Percentiles rank a stretch among this genome's conserved stretches.
Evolutionary conservation across 106 monocot genomes (phyloP).

Genomic region (Dendrobium catenatum): DNA sequence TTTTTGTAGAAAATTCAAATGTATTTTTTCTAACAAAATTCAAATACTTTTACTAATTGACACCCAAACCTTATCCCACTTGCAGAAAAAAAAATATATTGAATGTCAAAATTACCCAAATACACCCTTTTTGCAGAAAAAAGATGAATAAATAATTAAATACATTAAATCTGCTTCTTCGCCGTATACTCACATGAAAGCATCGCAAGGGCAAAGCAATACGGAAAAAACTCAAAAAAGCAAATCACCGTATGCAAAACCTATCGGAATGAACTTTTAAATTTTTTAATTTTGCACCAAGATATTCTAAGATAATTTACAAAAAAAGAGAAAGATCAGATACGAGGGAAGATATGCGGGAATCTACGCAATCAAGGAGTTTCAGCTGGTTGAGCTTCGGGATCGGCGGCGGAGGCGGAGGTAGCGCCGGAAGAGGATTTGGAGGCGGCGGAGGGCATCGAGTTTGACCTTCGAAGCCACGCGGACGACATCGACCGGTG

Average conservation of each 20-base stretch:
- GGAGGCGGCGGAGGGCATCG: conserved; percentile 9
- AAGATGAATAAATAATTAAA: not conserved
- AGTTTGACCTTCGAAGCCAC: conserved; percentile 25
- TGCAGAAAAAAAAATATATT: not conserved
- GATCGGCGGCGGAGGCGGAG: not conserved
- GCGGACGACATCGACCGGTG: conserved; percentile 28
- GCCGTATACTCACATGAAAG: not conserved
- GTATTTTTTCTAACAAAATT: no score
- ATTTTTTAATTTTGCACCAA: no score
- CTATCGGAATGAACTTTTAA: no score
- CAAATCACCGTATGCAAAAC: no score
- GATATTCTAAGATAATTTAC: no score
- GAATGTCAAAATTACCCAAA: no score
- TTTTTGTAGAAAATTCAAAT: no score
- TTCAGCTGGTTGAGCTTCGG: not conserved
- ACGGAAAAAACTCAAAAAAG: not conserved
- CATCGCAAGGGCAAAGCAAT: not conserved
- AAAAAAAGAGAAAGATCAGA: no score
- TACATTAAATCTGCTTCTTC: not conserved
- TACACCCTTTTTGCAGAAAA: not conserved
- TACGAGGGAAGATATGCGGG: no score
- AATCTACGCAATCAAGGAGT: no score
- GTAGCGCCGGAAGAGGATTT: not conserved
- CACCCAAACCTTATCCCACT: not conserved
- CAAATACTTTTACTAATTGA: no score